Conservation (phyloP, 371 early-diverging fungal species). For the Saksenaea vasiformis region DNA sequence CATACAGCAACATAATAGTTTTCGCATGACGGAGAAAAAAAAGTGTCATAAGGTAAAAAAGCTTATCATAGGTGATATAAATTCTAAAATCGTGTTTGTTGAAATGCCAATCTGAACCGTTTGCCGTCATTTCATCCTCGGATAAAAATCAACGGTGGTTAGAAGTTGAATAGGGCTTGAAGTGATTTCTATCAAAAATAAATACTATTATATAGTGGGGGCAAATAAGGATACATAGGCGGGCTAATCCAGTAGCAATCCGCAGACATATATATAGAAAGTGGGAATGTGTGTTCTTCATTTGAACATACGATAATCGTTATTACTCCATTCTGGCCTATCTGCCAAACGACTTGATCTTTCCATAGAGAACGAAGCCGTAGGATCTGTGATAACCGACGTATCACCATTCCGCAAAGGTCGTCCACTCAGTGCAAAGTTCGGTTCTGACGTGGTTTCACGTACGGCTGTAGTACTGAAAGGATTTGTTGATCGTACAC, state of each 20-base stretch:
- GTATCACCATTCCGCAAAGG: background rate
- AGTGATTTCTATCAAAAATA: background rate
- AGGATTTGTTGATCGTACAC: background rate
- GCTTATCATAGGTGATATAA: background rate
- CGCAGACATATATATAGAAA: background rate
- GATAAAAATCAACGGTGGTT: background rate
- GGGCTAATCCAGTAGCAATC: slow-evolving; percentile 1
- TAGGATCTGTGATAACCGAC: background rate
- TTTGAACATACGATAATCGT: slow-evolving; percentile 25
- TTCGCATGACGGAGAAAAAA: slow-evolving; percentile 2
- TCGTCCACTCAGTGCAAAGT: slow-evolving; percentile 3
- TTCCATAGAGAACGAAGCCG: slow-evolving; percentile 4
- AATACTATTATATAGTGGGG: too few species aligned
- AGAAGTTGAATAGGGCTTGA: background rate
- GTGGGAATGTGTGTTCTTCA: background rate
- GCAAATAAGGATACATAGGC: background rate
- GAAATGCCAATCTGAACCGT: background rate
- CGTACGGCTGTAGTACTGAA: background rate
- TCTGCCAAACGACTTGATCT: slow-evolving; percentile 3
- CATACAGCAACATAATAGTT: background rate
- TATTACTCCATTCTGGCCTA: slow-evolving; percentile 24
- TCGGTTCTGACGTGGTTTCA: slow-evolving; percentile 8
- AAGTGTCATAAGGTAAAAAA: background rate
- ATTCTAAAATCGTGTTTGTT: background rate
- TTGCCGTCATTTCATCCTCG: background rate